These are phyloP conservation scores for Aspergillus sclerotiicarbonarius DNA, from an alignment of 495 filamentous ascomycete species.

Conservation along the genomic window DNA sequence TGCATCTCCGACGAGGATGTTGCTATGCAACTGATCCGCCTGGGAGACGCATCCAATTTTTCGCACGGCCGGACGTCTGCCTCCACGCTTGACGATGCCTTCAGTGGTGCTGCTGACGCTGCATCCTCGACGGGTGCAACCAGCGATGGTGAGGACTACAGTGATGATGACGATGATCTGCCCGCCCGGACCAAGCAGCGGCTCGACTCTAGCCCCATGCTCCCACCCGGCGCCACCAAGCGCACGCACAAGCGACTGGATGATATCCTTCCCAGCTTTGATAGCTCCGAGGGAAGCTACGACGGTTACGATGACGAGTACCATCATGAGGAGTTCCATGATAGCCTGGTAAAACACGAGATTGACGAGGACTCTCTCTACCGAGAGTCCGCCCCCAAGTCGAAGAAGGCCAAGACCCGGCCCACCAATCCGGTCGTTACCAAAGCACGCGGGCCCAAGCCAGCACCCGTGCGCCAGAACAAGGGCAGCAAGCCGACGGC, in stretches of 20 bases:
- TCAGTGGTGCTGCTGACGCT: constrained; percentile 81
- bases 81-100: constrained; percentile 89
- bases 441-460: constrained; percentile 38
- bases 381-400: constrained; percentile 41
- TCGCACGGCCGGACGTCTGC: constrained; percentile 87
- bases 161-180: constrained; percentile 63
- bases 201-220: constrained; percentile 56
- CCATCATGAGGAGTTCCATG: constrained; percentile 59
- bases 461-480: constrained; percentile 35
- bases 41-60: constrained; percentile 88
- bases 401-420: constrained; percentile 47
- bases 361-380: constrained; percentile 46
- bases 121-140: constrained; percentile 82
- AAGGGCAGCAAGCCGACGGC: constrained; percentile 48
- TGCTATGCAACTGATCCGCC: constrained; percentile 89
- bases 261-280: constrained; percentile 63
- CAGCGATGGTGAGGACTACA: constrained; percentile 74
- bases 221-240: constrained; percentile 48
- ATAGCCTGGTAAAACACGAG: constrained; percentile 53
- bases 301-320: constrained; percentile 51
- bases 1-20: constrained; percentile 98
- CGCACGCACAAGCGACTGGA: constrained; percentile 56
- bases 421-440: constrained; percentile 25
- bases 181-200: constrained; percentile 61
- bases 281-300: constrained; percentile 72